Evolutionary conservation across 352 stramenopile species (phyloP).

Genomic region (Phytophthora capsici): DNA sequence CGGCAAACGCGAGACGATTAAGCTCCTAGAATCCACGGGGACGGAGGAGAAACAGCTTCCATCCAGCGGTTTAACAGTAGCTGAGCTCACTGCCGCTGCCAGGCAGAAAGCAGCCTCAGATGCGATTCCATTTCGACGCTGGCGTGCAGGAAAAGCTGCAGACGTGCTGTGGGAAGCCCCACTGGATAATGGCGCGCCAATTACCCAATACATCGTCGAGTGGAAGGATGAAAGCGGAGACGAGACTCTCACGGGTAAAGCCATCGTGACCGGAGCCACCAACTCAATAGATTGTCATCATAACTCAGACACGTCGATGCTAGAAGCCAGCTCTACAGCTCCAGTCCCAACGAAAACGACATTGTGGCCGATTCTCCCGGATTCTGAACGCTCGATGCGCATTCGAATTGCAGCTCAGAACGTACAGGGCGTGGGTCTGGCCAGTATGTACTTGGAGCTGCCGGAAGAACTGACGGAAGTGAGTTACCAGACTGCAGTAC

Average conservation of each 20-base stretch:
- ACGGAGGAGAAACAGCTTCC: slow-evolving; percentile 22
- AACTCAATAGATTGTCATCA: slow-evolving; percentile 22
- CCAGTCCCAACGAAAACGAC: slow-evolving; percentile 55
- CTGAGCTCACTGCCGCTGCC: slow-evolving; percentile 55
- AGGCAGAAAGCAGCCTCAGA: slow-evolving; percentile 40
- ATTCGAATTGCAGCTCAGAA: slow-evolving; percentile 73
- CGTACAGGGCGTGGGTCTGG: slow-evolving; percentile 56
- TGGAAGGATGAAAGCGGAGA: slow-evolving; percentile 65
- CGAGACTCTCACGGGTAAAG: slow-evolving; percentile 27
- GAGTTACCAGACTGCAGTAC: slow-evolving; percentile 58
- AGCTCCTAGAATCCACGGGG: slow-evolving; percentile 54
- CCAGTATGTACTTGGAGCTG: slow-evolving; percentile 62
- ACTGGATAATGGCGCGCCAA: slow-evolving; percentile 60
- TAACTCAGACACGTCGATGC: not conserved
- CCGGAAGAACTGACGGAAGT: slow-evolving; percentile 63
- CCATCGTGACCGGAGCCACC: slow-evolving; percentile 17
- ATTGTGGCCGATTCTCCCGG: slow-evolving; percentile 64
- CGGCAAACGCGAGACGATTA: slow-evolving; percentile 68
- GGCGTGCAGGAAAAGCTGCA: slow-evolving; percentile 72
- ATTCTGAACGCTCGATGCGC: slow-evolving; percentile 50
- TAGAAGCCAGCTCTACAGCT: not conserved
- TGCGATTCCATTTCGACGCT: slow-evolving; percentile 68
- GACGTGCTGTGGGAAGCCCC: slow-evolving; percentile 77
- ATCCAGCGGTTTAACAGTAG: slow-evolving; percentile 34
- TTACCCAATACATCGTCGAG: slow-evolving; percentile 74